Percentiles rank a stretch among this genome's conserved stretches.
phyloP scores from a whole-genome alignment of 1,139 yeast species.

The Suhomyces taliae region DNA sequence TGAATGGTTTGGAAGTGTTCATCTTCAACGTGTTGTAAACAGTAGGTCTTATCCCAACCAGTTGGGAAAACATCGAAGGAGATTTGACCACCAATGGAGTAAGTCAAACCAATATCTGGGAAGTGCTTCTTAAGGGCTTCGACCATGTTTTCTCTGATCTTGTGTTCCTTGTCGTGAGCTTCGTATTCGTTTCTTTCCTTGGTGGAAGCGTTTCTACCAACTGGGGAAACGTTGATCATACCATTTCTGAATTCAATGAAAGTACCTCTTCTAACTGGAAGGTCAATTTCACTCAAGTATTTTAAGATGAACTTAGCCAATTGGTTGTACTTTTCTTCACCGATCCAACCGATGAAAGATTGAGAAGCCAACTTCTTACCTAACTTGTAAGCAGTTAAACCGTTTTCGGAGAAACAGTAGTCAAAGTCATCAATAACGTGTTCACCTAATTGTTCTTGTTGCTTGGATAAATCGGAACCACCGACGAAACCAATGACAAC shows the following conservation, averaged over 20 bases:
- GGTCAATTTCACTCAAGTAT: constrained; percentile 80
- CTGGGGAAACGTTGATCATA: constrained; percentile 96
- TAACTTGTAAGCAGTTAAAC: constrained; percentile 91
- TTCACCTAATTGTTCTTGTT: constrained; percentile 91
- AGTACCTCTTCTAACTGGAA: constrained; percentile 96
- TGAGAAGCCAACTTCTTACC: constrained; percentile 89
- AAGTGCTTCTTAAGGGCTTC: constrained; percentile 79
- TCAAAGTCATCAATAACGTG: constrained; percentile 79
- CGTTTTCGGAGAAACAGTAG: constrained; percentile 96
- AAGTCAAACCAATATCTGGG: constrained; percentile 82
- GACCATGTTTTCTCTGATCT: constrained; percentile 81
- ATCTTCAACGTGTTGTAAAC: constrained; percentile 84
- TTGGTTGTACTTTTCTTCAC: constrained; percentile 90
- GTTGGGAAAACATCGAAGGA: constrained; percentile 99
- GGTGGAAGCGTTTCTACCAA: constrained; percentile 96
- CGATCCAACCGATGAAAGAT: constrained; percentile 92
- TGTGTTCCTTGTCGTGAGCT: constrained; percentile 72
- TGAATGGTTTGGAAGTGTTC: constrained; percentile 88
- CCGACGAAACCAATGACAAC: constrained; percentile 97
- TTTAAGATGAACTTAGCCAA: constrained; percentile 80
- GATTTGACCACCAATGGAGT: constrained; percentile 98
- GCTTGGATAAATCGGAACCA: constrained; percentile 93
- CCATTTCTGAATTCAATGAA: constrained; percentile 99
- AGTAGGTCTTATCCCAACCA: constrained; percentile 99
- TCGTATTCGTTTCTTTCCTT: constrained; percentile 92